Evolutionary conservation across 2,329 filamentous ascomycete species (phyloP).

Genomic region (Aspergillus pseudoterreus): DNA sequence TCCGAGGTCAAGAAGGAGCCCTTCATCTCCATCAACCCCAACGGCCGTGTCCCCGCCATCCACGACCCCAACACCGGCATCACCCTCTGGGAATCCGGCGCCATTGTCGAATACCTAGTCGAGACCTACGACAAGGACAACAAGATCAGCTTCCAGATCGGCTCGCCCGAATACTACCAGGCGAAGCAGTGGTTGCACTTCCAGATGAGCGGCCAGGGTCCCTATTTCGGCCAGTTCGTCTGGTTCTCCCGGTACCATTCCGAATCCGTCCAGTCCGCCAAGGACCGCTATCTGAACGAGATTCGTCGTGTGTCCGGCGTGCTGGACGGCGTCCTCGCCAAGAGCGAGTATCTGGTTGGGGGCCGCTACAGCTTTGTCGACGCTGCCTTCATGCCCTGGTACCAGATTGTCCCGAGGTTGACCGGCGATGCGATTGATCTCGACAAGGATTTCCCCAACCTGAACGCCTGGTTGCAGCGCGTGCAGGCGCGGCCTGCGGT

Average conservation of each 20-base stretch:
- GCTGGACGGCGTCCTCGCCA: slow-evolving; percentile 38
- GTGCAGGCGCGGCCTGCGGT: slow-evolving; percentile 25
- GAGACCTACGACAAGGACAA: slow-evolving; percentile 43
- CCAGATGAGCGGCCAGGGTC: slow-evolving; percentile 46
- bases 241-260: slow-evolving; percentile 43
- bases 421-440: slow-evolving; percentile 19
- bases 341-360: slow-evolving; percentile 40
- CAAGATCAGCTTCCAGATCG: slow-evolving; percentile 33
- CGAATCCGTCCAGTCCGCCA: slow-evolving; percentile 41
- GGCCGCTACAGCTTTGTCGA: slow-evolving; percentile 44
- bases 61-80: slow-evolving; percentile 36
- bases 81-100: slow-evolving; percentile 44
- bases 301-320: slow-evolving; percentile 44
- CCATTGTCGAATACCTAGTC: slow-evolving; percentile 44
- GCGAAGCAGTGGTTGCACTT: slow-evolving; percentile 46
- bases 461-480: slow-evolving; percentile 28
- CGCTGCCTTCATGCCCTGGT: slow-evolving; percentile 40
- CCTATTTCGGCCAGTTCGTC: slow-evolving; percentile 46
- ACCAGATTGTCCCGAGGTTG: slow-evolving; percentile 7
- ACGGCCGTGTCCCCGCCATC: slow-evolving; percentile 34
- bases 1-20: slow-evolving; percentile 27
- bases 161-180: slow-evolving; percentile 34
- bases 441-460: slow-evolving; percentile 25
- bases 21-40: slow-evolving; percentile 28
- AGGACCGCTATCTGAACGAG: slow-evolving; percentile 45